These are phyloP conservation scores for Globisporangium paddicum DNA, from an alignment of 352 stramenopile genomes.

Conservation along the genomic window DNA sequence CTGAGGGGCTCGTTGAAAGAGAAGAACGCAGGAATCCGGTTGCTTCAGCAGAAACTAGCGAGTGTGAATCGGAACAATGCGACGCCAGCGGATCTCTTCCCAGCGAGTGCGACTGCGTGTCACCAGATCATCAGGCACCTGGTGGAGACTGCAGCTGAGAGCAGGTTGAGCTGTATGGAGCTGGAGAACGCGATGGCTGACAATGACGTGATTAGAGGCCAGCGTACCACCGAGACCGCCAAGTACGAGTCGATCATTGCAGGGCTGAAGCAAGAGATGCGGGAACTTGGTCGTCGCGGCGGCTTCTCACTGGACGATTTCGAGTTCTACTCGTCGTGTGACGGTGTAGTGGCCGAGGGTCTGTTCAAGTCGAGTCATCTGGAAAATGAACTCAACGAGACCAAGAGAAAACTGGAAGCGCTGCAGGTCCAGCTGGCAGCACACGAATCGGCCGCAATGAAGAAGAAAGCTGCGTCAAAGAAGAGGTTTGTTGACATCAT, in stretches of 20 bases:
- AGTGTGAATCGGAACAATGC: constrained; percentile 44
- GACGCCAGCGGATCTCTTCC: constrained; percentile 37
- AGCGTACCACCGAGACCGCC: constrained; percentile 24
- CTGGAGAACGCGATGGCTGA: constrained; percentile 33
- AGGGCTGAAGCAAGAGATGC: constrained; percentile 22
- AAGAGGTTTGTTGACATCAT: constrained; percentile 30
- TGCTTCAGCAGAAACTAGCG: constrained; percentile 58
- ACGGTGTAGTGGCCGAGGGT: neutral
- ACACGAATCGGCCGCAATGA: constrained; percentile 22
- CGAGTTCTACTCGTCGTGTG: constrained; percentile 2
- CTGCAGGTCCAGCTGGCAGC: constrained; percentile 18
- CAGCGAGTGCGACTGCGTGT: constrained; percentile 28
- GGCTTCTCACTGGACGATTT: neutral
- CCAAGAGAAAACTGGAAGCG: constrained; percentile 18
- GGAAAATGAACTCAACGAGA: constrained; percentile 18
- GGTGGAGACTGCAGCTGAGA: constrained; percentile 37
- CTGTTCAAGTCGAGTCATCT: neutral
- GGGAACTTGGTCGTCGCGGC: constrained; percentile 14
- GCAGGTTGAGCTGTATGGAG: constrained; percentile 26
- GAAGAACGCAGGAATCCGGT: constrained; percentile 54
- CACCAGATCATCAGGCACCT: constrained; percentile 53
- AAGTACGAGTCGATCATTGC: constrained; percentile 18
- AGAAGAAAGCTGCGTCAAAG: constrained; percentile 24
- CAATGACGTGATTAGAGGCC: constrained; percentile 22
- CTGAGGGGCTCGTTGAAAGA: constrained; percentile 33